Conservation (phyloP, 129 eudicot species). For the Flaveria trinervia region DNA sequence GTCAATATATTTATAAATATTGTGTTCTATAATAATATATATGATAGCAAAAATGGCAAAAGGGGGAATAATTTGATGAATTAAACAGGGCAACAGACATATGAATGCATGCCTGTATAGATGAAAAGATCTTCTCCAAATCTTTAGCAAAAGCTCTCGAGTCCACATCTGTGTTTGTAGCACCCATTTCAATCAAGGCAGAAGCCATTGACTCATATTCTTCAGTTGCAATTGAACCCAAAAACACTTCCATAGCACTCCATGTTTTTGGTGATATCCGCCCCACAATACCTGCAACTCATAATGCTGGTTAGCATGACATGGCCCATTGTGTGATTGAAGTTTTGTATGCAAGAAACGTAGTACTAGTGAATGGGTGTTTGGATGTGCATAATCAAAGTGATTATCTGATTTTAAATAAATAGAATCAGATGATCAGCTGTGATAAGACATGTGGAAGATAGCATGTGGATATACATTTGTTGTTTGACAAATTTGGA, state of each 20-base stretch:
- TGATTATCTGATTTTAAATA: slow-evolving; percentile 1
- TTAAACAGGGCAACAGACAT: slow-evolving; percentile 1
- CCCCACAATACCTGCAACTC: slow-evolving; percentile 86
- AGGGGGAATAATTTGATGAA: background rate
- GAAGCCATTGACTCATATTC: slow-evolving; percentile 94
- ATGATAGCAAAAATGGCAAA: background rate
- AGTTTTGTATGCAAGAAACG: slow-evolving; percentile 8
- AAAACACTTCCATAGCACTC: slow-evolving; percentile 94
- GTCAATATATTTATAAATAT: background rate
- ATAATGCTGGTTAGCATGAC: slow-evolving; percentile 17
- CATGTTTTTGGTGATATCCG: slow-evolving; percentile 92
- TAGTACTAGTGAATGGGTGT: background rate
- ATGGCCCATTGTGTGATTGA: slow-evolving; percentile 16
- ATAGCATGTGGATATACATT: background rate
- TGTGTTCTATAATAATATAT: background rate
- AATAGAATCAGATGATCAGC: background rate
- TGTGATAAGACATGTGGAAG: background rate
- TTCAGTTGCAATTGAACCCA: slow-evolving; percentile 76
- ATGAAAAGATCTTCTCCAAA: slow-evolving; percentile 85
- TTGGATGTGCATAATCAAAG: background rate
- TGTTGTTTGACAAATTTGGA: background rate
- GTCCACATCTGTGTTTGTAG: slow-evolving; percentile 74
- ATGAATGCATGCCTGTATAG: slow-evolving; percentile 67
- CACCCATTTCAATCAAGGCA: slow-evolving; percentile 94
- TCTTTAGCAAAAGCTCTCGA: slow-evolving; percentile 83